These are phyloP conservation scores for Metarhizium rileyi DNA, from an alignment of 2,329 filamentous ascomycete genomes.

Conservation along the genomic window DNA sequence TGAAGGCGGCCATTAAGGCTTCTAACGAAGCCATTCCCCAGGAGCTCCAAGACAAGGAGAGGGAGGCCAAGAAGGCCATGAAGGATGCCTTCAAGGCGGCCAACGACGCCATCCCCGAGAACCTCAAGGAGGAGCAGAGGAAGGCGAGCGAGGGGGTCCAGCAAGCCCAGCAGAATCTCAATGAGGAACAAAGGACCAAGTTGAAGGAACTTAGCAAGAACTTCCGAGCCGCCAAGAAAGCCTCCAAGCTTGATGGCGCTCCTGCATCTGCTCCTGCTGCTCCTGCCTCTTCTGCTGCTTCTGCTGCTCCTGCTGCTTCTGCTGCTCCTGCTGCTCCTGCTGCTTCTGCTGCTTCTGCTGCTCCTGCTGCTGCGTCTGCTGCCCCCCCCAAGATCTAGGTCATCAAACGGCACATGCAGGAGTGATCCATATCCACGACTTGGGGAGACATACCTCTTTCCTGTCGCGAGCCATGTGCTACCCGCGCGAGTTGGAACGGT, in stretches of 20 bases:
- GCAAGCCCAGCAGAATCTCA: neutral
- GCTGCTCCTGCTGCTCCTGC: too few relatives aligned
- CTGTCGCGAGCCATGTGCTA: too few relatives aligned
- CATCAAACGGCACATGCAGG: too few relatives aligned
- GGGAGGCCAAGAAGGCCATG: neutral
- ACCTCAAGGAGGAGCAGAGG: constrained; percentile 3
- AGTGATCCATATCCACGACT: too few relatives aligned
- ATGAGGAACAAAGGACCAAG: neutral
- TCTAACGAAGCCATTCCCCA: neutral
- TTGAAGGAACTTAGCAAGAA: neutral
- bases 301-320: too few relatives aligned
- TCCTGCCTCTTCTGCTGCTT: too few relatives aligned
- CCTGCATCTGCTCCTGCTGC: neutral
- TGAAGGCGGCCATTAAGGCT: neutral
- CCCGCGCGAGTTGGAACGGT: too few relatives aligned
- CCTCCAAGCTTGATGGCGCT: neutral
- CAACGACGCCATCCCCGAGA: constrained; percentile 1
- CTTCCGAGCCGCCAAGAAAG: neutral
- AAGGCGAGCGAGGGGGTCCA: neutral
- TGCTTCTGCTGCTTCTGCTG: too few relatives aligned
- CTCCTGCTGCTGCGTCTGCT: too few relatives aligned
- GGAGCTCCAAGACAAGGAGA: neutral
- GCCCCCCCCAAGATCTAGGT: too few relatives aligned
- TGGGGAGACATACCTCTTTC: too few relatives aligned
- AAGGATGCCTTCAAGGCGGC: neutral